phyloP scores from a whole-genome alignment of 23 red algal genomes.

The Gracilaria domingensis region DNA sequence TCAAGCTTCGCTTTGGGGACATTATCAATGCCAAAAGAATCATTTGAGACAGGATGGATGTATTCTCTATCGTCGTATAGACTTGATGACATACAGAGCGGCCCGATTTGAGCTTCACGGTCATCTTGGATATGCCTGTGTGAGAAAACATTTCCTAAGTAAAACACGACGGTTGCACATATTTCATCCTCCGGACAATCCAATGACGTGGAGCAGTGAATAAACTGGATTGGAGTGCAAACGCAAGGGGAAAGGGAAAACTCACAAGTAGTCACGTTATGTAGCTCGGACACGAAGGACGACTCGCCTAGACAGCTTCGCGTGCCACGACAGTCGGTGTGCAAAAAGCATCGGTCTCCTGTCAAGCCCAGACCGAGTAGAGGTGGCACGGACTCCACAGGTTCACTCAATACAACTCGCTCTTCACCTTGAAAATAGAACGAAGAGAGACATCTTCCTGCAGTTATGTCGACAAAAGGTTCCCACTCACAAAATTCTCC shows the following conservation, averaged over 20 bases:
- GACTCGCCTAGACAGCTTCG: neutral
- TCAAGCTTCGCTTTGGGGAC: neutral
- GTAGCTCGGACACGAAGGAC: neutral
- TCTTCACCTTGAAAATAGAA: neutral
- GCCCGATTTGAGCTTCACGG: neutral
- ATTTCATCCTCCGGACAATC: no score
- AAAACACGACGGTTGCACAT: neutral
- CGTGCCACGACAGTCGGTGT: neutral
- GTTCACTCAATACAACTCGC: neutral
- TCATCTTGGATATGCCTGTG: neutral
- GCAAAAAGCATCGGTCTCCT: no score
- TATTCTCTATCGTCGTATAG: no score
- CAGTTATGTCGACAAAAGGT: neutral
- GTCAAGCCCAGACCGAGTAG: no score
- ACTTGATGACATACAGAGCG: no score
- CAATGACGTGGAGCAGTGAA: neutral
- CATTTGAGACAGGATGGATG: neutral
- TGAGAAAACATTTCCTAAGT: neutral
- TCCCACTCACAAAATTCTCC: constrained; percentile 7
- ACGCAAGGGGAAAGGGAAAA: neutral
- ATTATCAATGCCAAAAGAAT: neutral
- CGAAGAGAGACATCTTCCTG: constrained; percentile 4
- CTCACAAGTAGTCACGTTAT: neutral
- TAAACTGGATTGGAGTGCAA: neutral
- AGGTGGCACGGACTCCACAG: no score